phyloP scores from a whole-genome alignment of 805 yeast genomes.

The Sugiyamaella boreocaroliniensis region DNA sequence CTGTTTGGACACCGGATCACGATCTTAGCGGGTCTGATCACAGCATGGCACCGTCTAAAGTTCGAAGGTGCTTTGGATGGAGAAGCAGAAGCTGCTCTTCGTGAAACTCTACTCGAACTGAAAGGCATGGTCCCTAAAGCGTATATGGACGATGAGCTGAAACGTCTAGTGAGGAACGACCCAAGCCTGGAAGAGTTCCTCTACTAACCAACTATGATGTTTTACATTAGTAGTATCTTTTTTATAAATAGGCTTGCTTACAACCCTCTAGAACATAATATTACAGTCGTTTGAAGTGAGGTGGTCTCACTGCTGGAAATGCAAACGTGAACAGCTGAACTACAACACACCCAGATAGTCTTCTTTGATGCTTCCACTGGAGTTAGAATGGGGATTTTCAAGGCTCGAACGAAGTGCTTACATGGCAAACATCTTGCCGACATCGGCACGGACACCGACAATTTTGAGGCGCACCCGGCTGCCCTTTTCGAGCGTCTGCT shows the following conservation, averaged over 20 bases:
- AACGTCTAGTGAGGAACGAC: no score
- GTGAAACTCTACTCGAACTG: background rate
- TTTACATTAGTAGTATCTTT: no score
- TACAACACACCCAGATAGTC: constrained; percentile 87
- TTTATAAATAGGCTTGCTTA: background rate
- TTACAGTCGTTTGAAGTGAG: constrained; percentile 1
- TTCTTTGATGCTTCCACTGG: constrained; percentile 85
- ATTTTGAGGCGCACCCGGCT: constrained; percentile 89
- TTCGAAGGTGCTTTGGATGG: constrained; percentile 3
- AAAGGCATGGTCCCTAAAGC: background rate
- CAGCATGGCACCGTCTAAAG: constrained; percentile 14
- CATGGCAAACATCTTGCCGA: constrained; percentile 93
- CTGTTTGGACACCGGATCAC: no score
- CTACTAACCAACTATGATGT: no score
- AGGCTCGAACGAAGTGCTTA: constrained; percentile 14
- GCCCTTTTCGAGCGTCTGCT: constrained; percentile 91
- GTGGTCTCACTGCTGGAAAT: background rate
- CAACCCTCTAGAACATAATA: constrained; percentile 1
- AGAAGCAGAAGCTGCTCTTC: constrained; percentile 1
- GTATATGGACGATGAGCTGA: no score
- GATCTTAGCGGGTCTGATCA: background rate
- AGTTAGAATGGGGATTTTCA: background rate
- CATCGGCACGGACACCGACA: constrained; percentile 96
- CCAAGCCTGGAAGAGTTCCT: no score
- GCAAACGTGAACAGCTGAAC: background rate